Base-by-base conservation (phyloP, 78 protist species). In the Dictyostelium brefeldianum region DNA sequence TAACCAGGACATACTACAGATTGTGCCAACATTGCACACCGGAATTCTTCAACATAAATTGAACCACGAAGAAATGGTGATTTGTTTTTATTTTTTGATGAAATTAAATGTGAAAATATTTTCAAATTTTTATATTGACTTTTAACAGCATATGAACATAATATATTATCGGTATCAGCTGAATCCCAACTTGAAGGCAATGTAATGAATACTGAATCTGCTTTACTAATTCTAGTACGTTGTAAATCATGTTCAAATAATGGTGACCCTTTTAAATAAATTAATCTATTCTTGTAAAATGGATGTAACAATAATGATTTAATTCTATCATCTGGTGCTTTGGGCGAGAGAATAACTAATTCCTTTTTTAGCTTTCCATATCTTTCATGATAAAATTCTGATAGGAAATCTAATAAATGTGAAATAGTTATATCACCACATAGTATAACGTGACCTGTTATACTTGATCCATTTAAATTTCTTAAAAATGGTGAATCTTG, bases 401-500 rank as follows among this genome's bases (percentile, higher is more conserved):
- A 22, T 14, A 87, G 43, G 12, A 87, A 87, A 77, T 87, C 93
- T 57, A 87, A 48, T n/a, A 87, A 77, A 77, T 87, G 93, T 31
- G 93, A 65, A 10, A 87, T 71, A 20, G 80, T 59, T 29, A 87
- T 75, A 56, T 87, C 93, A 51, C 93, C 93, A 87, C 93, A 70
- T 47, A 71, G 64, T 18, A 87, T 51, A 22, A 87, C 93, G 65
- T 87, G 93, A 41, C 93, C 93, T 51, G 93, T 78, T 41, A 87
- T 80, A 25, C 84, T 43, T 51, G 93, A 75, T 51, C 84, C 77
- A 64, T 83, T 77, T 77, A 87, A 77, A 50, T 87, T 87, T 77
- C 93, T 87, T 65, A 87, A 65, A 64, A 77, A 87, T 77, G 93
- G 93, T n/a, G 93, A 87, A 65, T 87, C 93, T 87, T 87, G 93